Evolutionary conservation across 148 eudicot genomes (phyloP).

Genomic region (Nepenthes mirabilis): DNA sequence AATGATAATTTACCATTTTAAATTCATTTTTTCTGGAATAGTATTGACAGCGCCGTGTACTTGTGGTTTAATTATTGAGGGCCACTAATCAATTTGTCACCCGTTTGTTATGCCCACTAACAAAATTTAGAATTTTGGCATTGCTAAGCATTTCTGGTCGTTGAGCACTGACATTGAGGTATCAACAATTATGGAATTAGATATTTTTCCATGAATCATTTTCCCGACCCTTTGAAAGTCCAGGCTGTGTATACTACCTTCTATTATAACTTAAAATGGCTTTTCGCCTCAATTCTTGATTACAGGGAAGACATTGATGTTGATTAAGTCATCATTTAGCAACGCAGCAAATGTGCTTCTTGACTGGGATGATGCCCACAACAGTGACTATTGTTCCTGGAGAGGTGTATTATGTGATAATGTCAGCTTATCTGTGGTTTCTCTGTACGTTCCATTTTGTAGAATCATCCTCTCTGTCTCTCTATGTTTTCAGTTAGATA

Average conservation of each 20-base stretch:
- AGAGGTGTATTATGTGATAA: conserved; percentile 47
- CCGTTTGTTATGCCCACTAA: too few species aligned
- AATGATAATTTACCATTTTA: too few species aligned
- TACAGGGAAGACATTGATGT: conserved; percentile 51
- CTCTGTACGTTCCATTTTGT: conserved; percentile 26
- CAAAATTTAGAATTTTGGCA: too few species aligned
- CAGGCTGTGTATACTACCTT: not conserved
- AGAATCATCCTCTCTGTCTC: not conserved
- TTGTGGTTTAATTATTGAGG: too few species aligned
- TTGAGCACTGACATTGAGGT: too few species aligned
- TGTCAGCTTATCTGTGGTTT: conserved; percentile 33
- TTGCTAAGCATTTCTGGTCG: too few species aligned
- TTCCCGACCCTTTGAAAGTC: too few species aligned
- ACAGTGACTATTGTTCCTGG: conserved; percentile 55
- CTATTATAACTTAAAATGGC: not conserved
- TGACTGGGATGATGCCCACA: conserved; percentile 52
- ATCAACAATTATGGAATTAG: too few species aligned
- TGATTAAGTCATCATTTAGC: conserved; percentile 44
- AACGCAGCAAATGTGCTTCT: conserved; percentile 43
- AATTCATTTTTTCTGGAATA: too few species aligned
- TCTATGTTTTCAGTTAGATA: not conserved
- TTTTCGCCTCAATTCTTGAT: not conserved
- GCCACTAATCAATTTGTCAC: too few species aligned
- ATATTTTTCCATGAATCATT: too few species aligned
- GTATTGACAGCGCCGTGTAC: too few species aligned